phyloP scores from a whole-genome alignment of 441 rosid genomes.

The Breynia disticha region DNA sequence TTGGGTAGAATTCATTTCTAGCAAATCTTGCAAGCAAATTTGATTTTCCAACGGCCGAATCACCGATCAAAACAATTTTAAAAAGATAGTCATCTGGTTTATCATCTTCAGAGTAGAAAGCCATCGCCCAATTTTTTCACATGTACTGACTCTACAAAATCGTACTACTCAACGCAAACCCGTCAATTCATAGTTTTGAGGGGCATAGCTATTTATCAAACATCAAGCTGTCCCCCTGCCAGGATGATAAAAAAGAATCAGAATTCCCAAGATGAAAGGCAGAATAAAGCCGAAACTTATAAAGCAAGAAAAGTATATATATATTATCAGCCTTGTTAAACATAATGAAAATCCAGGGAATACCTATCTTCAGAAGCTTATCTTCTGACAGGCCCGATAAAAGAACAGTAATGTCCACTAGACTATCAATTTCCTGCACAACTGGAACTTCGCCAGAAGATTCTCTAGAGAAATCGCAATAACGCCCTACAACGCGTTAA shows the following conservation, averaged over 20 bases:
- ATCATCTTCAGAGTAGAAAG: slow-evolving; percentile 42
- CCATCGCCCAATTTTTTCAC: slow-evolving; percentile 41
- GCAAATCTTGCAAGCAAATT: slow-evolving; percentile 50
- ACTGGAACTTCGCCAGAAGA: not conserved
- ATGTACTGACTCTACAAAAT: slow-evolving; percentile 29
- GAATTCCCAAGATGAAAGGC: slow-evolving; percentile 26
- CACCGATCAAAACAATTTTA: slow-evolving; percentile 51
- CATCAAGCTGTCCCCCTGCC: slow-evolving; percentile 11
- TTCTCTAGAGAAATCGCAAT: not conserved
- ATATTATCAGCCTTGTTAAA: slow-evolving; percentile 13
- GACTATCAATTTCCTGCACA: slow-evolving; percentile 19
- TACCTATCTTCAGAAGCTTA: slow-evolving; percentile 39
- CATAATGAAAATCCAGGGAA: slow-evolving; percentile 22
- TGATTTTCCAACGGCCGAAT: slow-evolving; percentile 58
- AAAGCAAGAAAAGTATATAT: slow-evolving; percentile 27
- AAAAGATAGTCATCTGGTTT: slow-evolving; percentile 41
- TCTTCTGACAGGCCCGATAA: slow-evolving; percentile 19
- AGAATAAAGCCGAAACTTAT: slow-evolving; percentile 33
- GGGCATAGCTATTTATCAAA: slow-evolving; percentile 10
- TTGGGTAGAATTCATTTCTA: slow-evolving; percentile 44
- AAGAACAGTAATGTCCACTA: slow-evolving; percentile 19
- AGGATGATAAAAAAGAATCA: slow-evolving; percentile 20
- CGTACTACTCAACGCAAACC: slow-evolving; percentile 24
- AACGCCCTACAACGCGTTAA: too few species aligned
- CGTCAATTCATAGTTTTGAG: slow-evolving; percentile 12